Percentiles rank a stretch among this genome's conserved stretches.
Conservation (phyloP, 2,329 filamentous ascomycete genomes). For the Exserohilum turcica region DNA sequence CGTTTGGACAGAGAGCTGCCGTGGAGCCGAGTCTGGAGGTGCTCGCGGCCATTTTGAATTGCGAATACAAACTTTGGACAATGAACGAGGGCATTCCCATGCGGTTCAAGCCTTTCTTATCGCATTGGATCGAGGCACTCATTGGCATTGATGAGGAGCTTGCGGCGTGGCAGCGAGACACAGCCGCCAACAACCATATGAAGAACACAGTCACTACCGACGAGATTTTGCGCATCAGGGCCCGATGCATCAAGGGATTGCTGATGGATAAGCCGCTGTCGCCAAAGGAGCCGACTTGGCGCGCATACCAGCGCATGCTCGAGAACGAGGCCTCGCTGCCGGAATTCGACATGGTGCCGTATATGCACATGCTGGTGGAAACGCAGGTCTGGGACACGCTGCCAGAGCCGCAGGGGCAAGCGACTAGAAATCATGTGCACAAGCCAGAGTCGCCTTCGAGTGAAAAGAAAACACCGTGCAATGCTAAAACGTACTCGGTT, state of each 20-base stretch:
- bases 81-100: slow-evolving; percentile 38
- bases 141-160: slow-evolving; percentile 19
- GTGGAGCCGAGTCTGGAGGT: slow-evolving; percentile 24
- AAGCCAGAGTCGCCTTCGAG: background rate
- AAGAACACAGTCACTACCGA: slow-evolving; percentile 13
- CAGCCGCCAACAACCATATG: background rate
- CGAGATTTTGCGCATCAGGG: slow-evolving; percentile 27
- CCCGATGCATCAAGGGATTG: slow-evolving; percentile 37
- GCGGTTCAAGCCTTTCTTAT: slow-evolving; percentile 46
- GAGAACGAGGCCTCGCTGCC: slow-evolving; percentile 8
- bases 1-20: slow-evolving; percentile 26
- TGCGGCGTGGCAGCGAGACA: background rate
- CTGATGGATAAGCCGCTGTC: slow-evolving; percentile 10
- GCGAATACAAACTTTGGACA: slow-evolving; percentile 45
- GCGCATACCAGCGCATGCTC: slow-evolving; percentile 22
- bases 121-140: slow-evolving; percentile 49
- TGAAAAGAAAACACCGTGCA: background rate
- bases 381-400: slow-evolving; percentile 43
- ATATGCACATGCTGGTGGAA: slow-evolving; percentile 45
- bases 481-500: background rate
- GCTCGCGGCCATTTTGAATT: slow-evolving; percentile 40
- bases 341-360: slow-evolving; percentile 34
- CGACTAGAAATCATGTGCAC: background rate
- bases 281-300: slow-evolving; percentile 18
- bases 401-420: slow-evolving; percentile 14